These are phyloP conservation scores for Fraxinus floribunda DNA, from an alignment of 305 asterid species.

Conservation along the genomic window DNA sequence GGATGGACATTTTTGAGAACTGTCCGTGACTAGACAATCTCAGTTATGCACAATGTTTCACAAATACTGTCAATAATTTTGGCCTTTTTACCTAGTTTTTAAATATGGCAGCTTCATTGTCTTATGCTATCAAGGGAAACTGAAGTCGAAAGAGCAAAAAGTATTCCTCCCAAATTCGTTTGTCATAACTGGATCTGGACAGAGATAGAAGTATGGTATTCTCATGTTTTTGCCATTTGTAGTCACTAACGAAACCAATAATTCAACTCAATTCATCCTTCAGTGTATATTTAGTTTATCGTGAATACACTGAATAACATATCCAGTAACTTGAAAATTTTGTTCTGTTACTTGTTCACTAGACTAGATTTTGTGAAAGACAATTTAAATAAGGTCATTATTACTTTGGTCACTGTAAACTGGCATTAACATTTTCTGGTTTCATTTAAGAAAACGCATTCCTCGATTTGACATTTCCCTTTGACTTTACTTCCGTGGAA, in stretches of 20 bases:
- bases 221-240: not conserved
- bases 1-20: not conserved
- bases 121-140: not conserved
- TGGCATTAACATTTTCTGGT: constrained; percentile 8
- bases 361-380: constrained; percentile 10
- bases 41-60: not conserved
- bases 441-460: constrained; percentile 2
- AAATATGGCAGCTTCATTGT: not conserved
- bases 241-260: not conserved
- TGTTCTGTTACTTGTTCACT: not conserved
- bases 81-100: not conserved
- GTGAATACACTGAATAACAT: not conserved
- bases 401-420: constrained; percentile 13
- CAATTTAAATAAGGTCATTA: not conserved
- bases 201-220: not conserved
- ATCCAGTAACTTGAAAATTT: not conserved
- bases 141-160: not conserved
- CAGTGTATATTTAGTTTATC: not conserved
- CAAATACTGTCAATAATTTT: not conserved
- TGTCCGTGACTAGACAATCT: not conserved
- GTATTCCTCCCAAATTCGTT: not conserved
- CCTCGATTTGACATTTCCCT: not conserved
- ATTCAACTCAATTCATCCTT: not conserved
- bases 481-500: not conserved
- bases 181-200: not conserved